Evolutionary conservation across 768 basidiomycete species (phyloP), one percentile per base, ranked within the genome.

Genomic region (Coprinellus micaceus): DNA sequence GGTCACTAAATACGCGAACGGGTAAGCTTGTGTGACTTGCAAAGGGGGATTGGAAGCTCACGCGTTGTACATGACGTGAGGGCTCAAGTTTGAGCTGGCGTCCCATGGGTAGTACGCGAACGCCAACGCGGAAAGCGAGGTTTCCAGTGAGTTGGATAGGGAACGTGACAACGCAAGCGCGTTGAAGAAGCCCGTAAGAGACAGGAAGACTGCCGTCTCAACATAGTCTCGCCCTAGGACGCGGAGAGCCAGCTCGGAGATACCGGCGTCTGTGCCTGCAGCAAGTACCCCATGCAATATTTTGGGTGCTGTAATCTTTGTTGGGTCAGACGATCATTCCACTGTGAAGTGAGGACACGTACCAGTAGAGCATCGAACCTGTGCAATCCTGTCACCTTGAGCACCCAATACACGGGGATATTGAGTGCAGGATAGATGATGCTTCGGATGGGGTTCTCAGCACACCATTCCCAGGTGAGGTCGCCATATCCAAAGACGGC

Each of bases 391-490:
- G 79, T 69, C 6, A 69, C 58, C 60, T 85, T 85, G 49, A 98
- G 65, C 0, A 83, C 24, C 82, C 84, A 87, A 64, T 91, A 98
- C 10, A 89, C 66, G 0, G 90, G 89, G 25, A 90, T 75, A 63
- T 93, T 97, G 33, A 95, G 61, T 17, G 83, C 79, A 17, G 95
- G 93, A 70, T 93, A 96, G 48, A 89, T 52, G 58, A 92, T 81
- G 64, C 88, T 90, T 52, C 93, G 82, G 63, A 94, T 85, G 5
- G 92, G 91, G 13, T 67, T 68, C 21, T 78, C 71, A 49, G 79
- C 71, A 43, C 81, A 72, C 97, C 97, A 99, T 75, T 99, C 97
- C 97, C 97, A 99, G 22, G 95, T 98, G 40, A 94, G 76, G 61
- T 86, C 80, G 2, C 94, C 96, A 71, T 93, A 93, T 45, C 94